Evolutionary conservation across 371 early-diverging fungal species (phyloP).

Genomic region (Chytridiales sp.): DNA sequence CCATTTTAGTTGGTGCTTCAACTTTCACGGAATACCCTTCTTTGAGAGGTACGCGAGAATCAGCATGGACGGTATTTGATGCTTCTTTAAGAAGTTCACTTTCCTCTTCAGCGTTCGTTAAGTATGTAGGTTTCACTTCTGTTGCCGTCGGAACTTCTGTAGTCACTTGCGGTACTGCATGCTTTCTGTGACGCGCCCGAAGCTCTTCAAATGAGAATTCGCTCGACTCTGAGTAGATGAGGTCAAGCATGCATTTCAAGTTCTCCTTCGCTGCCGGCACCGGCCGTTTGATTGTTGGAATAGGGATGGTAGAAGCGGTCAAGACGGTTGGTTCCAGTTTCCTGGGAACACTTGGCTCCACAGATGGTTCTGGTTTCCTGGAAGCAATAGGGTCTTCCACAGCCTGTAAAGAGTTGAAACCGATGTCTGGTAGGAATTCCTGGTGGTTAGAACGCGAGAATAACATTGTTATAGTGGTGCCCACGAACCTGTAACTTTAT

Average conservation of each 20-base stretch:
- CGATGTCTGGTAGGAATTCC: neutral
- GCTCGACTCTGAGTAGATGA: conserved; percentile 1
- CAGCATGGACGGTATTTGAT: no score
- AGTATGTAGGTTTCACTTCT: neutral
- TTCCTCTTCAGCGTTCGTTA: neutral
- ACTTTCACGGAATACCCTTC: neutral
- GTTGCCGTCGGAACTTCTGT: neutral
- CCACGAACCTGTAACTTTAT: no score
- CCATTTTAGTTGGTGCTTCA: neutral
- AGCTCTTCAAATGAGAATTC: conserved; percentile 54
- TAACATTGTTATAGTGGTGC: no score
- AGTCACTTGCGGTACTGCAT: neutral
- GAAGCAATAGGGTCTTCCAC: neutral
- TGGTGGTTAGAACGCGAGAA: no score
- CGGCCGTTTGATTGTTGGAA: no score
- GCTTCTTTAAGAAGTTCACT: no score
- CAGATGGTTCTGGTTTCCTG: neutral
- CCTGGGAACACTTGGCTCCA: neutral
- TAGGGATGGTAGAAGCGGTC: no score
- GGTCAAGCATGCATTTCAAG: conserved; percentile 6
- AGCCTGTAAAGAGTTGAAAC: neutral
- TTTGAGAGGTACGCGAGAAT: no score
- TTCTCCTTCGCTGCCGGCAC: neutral
- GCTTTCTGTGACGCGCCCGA: conserved; percentile 2
- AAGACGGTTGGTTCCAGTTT: no score